phyloP scores from a whole-genome alignment of 495 filamentous ascomycete genomes.

The Aspergillus biplanus region DNA sequence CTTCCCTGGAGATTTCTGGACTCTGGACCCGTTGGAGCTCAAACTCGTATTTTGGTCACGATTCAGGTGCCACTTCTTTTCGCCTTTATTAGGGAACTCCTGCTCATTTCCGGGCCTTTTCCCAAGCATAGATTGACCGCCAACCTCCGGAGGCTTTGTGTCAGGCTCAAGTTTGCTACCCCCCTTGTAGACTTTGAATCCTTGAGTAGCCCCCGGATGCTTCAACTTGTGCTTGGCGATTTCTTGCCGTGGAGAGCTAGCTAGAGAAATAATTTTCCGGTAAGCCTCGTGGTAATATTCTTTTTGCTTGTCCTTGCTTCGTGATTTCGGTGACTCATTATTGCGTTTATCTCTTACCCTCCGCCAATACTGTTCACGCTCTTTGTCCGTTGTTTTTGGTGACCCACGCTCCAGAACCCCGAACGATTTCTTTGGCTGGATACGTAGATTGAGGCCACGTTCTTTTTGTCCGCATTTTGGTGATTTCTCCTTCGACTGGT shows the following conservation, averaged over 20 bases:
- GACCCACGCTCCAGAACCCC: slow-evolving; percentile 23
- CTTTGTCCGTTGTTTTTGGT: slow-evolving; percentile 26
- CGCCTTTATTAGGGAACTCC: slow-evolving; percentile 17
- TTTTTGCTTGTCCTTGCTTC: slow-evolving; percentile 32
- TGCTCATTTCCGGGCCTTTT: slow-evolving; percentile 15
- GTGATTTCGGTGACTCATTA: slow-evolving; percentile 32
- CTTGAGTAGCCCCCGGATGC: slow-evolving; percentile 13
- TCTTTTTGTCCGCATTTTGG: slow-evolving; percentile 9
- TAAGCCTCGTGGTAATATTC: slow-evolving; percentile 26
- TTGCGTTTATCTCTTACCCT: slow-evolving; percentile 38
- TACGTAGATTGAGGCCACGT: neutral
- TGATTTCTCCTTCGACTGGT: slow-evolving; percentile 11
- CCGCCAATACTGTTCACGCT: slow-evolving; percentile 38
- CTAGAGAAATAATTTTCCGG: slow-evolving; percentile 28
- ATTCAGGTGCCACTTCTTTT: slow-evolving; percentile 31
- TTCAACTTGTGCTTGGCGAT: slow-evolving; percentile 25
- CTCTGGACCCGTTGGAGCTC: slow-evolving; percentile 22
- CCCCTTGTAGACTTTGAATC: slow-evolving; percentile 26
- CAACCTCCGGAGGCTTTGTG: slow-evolving; percentile 32
- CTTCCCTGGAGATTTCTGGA: slow-evolving; percentile 25
- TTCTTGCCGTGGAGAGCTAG: slow-evolving; percentile 27
- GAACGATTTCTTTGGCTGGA: slow-evolving; percentile 16
- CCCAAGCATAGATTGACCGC: slow-evolving; percentile 17
- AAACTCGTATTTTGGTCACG: slow-evolving; percentile 32
- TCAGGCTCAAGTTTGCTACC: slow-evolving; percentile 35